phyloP scores from a whole-genome alignment of 169 alveolate genomes.

The Plasmodium blacklocki region DNA sequence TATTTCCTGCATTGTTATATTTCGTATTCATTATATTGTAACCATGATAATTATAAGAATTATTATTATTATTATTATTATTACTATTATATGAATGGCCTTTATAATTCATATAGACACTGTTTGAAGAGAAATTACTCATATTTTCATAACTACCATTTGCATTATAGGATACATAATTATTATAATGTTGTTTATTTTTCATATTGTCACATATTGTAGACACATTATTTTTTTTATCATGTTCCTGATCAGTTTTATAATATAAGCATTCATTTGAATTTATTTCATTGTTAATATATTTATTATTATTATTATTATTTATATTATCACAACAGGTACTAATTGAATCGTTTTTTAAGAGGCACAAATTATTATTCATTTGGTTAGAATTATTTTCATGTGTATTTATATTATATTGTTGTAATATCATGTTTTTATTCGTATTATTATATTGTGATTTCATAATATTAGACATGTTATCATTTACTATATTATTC shows the following conservation, averaged over 20 bases:
- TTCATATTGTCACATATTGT: background rate
- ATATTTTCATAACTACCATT: background rate
- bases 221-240: slow-evolving; percentile 7
- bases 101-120: slow-evolving; percentile 2
- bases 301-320: background rate
- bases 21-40: no score
- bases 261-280: slow-evolving; percentile 17
- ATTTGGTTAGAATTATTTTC: slow-evolving; percentile 5
- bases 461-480: background rate
- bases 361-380: background rate
- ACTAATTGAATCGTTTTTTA: slow-evolving; percentile 13
- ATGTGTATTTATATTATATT: slow-evolving; percentile 5
- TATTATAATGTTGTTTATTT: background rate
- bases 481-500: background rate
- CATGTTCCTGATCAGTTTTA: slow-evolving; percentile 1
- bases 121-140: background rate
- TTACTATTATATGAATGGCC: background rate
- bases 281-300: slow-evolving; percentile 6
- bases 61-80: background rate
- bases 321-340: slow-evolving; percentile 10
- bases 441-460: slow-evolving; percentile 4
- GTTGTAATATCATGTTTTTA: slow-evolving; percentile 3
- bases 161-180: background rate
- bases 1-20: no score
- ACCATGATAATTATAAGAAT: no score